phyloP scores from a whole-genome alignment of 78 protist species.

The Emiliania huxleyi region DNA sequence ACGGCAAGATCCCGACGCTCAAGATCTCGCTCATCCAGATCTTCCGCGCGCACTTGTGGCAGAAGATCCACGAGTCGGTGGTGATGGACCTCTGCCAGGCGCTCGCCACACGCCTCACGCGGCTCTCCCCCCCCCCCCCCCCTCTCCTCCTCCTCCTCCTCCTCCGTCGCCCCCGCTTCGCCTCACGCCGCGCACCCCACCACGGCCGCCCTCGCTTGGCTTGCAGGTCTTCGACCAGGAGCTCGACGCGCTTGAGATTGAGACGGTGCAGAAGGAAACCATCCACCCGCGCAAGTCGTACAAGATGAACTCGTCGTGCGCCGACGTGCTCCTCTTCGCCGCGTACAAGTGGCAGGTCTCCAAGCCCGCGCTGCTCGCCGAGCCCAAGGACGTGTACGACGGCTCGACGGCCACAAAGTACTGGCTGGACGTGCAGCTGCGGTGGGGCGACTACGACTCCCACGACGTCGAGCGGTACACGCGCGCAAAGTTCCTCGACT shows the following conservation, averaged over 20 bases:
- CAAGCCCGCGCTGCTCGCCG: conserved; percentile 94
- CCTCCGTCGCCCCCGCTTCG: too few relatives aligned
- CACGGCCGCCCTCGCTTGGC: too few relatives aligned
- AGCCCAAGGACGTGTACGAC: conserved; percentile 88
- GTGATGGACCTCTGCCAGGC: conserved; percentile 84
- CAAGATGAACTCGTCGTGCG: conserved; percentile 98
- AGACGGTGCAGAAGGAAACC: conserved; percentile 98
- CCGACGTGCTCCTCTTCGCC: conserved; percentile 96
- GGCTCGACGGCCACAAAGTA: conserved; percentile 81
- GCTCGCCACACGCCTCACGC: not conserved
- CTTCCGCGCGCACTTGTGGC: conserved; percentile 99
- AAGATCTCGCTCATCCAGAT: conserved; percentile 98
- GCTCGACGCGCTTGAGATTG: conserved; percentile 95
- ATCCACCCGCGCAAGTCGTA: conserved; percentile 99
- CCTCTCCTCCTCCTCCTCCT: not conserved
- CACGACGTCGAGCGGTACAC: conserved; percentile 93
- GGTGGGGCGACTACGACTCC: conserved; percentile 97
- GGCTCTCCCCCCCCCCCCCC: not conserved
- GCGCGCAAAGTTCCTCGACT: conserved; percentile 97
- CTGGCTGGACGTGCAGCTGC: conserved; percentile 99
- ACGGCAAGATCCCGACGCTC: conserved; percentile 99
- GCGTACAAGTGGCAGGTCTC: conserved; percentile 97
- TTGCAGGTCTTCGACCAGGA: conserved; percentile 92
- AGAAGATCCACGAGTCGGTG: conserved; percentile 97
- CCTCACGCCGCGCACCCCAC: conserved; percentile 62